Conservation (phyloP, 305 asterid species). For the Solanum hybrid region DNA sequence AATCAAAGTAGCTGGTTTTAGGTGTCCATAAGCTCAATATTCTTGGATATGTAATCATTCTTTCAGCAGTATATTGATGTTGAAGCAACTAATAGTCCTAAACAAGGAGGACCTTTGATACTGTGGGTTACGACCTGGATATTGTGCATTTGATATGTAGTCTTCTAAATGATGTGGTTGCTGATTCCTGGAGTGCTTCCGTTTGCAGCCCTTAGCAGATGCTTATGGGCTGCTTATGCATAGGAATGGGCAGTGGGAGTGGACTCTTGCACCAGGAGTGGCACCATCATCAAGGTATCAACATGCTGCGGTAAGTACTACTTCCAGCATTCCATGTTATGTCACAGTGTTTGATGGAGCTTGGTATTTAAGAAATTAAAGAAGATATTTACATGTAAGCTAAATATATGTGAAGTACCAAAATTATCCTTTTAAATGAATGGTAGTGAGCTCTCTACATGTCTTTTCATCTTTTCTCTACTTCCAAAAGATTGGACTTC, state of each 20-base stretch:
- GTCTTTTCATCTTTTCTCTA: background rate
- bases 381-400: background rate
- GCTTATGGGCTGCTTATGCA: slow-evolving; percentile 99
- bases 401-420: background rate
- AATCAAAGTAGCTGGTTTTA: background rate
- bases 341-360: background rate
- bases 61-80: background rate
- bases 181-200: slow-evolving; percentile 10
- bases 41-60: background rate
- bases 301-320: slow-evolving; percentile 89
- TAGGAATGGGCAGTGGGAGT: slow-evolving; percentile 97
- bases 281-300: slow-evolving; percentile 96
- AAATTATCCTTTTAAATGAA: background rate
- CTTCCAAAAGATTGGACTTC: background rate
- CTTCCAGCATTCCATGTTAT: background rate
- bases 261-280: slow-evolving; percentile 99
- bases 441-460: background rate
- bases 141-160: slow-evolving; percentile 1
- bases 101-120: background rate
- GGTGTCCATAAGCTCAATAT: background rate
- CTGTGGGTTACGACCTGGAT: background rate
- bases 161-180: slow-evolving; percentile 3
- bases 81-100: background rate
- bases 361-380: background rate
- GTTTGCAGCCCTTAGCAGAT: slow-evolving; percentile 84